Evolutionary conservation across 2,329 filamentous ascomycete species (phyloP).

Genomic region (Exophiala phaeomuriformis): DNA sequence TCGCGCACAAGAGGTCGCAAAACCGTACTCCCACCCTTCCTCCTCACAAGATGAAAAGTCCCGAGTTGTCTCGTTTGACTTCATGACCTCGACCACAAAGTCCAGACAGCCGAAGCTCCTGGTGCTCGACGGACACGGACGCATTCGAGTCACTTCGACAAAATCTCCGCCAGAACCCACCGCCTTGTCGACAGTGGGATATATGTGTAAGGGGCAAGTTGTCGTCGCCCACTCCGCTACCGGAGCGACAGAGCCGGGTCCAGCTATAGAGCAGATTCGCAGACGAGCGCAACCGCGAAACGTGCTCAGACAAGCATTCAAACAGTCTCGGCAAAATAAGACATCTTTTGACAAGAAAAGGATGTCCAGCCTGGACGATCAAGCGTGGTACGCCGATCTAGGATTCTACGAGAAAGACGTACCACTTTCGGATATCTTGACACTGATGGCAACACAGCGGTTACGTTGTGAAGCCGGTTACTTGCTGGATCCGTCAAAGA

Average conservation of each 20-base stretch:
- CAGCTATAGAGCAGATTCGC: conserved; percentile 9
- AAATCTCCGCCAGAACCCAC: conserved; percentile 11
- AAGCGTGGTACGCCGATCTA: conserved; percentile 20
- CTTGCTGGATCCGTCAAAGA: conserved; percentile 47
- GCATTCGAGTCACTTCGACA: conserved; percentile 42
- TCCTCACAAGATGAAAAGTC: conserved; percentile 41
- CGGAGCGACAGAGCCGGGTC: background rate
- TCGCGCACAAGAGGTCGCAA: conserved; percentile 39
- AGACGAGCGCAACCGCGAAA: conserved; percentile 18
- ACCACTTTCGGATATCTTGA: conserved; percentile 36
- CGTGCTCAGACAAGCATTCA: conserved; percentile 13
- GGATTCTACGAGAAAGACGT: conserved; percentile 27
- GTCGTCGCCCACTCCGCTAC: background rate
- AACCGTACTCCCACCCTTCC: conserved; percentile 41
- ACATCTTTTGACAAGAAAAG: conserved; percentile 6
- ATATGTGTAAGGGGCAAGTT: conserved; percentile 13
- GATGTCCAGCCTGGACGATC: conserved; percentile 19
- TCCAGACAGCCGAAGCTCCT: conserved; percentile 46
- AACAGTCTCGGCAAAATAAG: conserved; percentile 17
- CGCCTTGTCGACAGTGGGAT: conserved; percentile 13
- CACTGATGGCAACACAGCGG: conserved; percentile 39
- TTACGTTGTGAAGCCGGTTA: conserved; percentile 50
- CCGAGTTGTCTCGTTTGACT: conserved; percentile 55
- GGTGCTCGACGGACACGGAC: conserved; percentile 46
- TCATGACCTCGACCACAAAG: conserved; percentile 44